A percentile compares a stretch with the other conserved stretches of the same genome.
These are phyloP conservation scores for Chaetomidium leptoderma DNA, from an alignment of 495 filamentous ascomycete genomes.

Conservation along the genomic window DNA sequence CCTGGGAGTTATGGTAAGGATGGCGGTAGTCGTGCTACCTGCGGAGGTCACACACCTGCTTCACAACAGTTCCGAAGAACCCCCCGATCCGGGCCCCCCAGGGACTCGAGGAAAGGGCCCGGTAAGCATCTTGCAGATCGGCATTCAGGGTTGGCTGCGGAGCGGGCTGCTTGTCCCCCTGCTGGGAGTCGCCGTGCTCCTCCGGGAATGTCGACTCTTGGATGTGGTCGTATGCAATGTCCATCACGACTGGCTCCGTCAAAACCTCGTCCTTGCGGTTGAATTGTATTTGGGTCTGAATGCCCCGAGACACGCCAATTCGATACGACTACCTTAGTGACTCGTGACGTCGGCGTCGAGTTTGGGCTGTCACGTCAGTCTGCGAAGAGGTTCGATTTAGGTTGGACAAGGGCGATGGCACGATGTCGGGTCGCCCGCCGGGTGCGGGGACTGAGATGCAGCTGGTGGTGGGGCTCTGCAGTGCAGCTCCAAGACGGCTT, in stretches of 20 bases:
- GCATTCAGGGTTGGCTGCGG: conserved; percentile 64
- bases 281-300: no score
- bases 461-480: neutral
- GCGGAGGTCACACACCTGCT: conserved; percentile 54
- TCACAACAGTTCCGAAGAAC: conserved; percentile 83
- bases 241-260: conserved; percentile 75
- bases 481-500: neutral
- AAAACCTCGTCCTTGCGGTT: no score
- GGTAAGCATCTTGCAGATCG: conserved; percentile 93
- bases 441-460: conserved; percentile 5
- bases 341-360: neutral
- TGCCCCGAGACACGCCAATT: no score
- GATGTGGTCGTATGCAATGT: conserved; percentile 96
- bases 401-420: conserved; percentile 19
- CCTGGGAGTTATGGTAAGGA: conserved; percentile 42
- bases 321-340: neutral
- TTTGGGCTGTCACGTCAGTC: neutral
- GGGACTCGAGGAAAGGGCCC: conserved; percentile 80
- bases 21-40: neutral
- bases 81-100: conserved; percentile 89
- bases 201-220: conserved; percentile 73
- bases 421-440: conserved; percentile 11
- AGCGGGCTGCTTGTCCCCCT: conserved; percentile 42
- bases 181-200: conserved; percentile 46
- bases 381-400: conserved; percentile 4